A percentile compares a stretch with the other conserved stretches of the same genome.
Conservation (phyloP, 345 rosid species). For the Stellera chamaejasme region DNA sequence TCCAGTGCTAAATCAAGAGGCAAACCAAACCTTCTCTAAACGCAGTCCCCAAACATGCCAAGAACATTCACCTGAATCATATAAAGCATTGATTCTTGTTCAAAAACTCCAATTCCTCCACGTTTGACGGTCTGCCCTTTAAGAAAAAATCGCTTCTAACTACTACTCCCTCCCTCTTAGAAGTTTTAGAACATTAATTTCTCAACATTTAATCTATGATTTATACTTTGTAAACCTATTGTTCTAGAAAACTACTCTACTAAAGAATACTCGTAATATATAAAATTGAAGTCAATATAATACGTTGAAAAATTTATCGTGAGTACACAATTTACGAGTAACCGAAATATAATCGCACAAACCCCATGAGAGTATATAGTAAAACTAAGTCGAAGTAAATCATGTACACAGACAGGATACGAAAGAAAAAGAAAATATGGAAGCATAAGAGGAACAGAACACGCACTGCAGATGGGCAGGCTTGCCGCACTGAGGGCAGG, state of each 20-base stretch:
- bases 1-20: too few species aligned
- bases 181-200: background rate
- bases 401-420: background rate
- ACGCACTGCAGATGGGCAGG: conserved; percentile 55
- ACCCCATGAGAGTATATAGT: background rate
- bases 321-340: background rate
- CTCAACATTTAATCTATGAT: background rate
- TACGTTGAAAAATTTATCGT: background rate
- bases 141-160: background rate
- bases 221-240: too few species aligned
- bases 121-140: too few species aligned
- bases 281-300: background rate
- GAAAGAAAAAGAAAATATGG: background rate
- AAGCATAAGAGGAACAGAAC: too few species aligned
- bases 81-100: too few species aligned
- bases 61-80: too few species aligned
- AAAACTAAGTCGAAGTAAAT: background rate
- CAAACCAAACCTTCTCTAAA: too few species aligned
- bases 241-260: too few species aligned
- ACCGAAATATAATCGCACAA: background rate
- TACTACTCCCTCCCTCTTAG: background rate
- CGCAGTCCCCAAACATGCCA: too few species aligned
- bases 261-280: background rate
- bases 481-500: conserved; percentile 48
- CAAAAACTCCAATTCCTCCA: too few species aligned